Conservation (phyloP, 495 filamentous ascomycete genomes). For the Xylaria telfairii region DNA sequence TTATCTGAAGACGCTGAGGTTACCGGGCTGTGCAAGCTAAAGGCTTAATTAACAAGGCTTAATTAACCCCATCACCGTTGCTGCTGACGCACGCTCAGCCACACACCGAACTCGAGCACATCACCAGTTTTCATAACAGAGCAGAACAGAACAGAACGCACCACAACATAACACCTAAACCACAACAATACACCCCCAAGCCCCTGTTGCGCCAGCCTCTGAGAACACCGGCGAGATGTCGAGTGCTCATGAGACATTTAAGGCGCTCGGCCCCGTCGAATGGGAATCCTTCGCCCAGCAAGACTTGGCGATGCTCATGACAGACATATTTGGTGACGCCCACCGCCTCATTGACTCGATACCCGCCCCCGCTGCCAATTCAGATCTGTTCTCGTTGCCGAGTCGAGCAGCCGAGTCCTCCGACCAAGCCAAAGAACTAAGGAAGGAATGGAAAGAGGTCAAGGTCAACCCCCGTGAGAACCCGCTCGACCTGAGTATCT, state of each 20-base stretch:
- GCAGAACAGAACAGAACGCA: neutral
- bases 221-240: slow-evolving; percentile 53
- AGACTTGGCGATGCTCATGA: slow-evolving; percentile 62
- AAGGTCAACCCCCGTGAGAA: slow-evolving; percentile 75
- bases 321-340: slow-evolving; percentile 64
- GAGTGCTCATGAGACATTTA: slow-evolving; percentile 74
- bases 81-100: neutral
- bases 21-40: neutral
- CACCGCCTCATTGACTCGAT: slow-evolving; percentile 79
- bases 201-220: neutral
- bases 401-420: slow-evolving; percentile 34
- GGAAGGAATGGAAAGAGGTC: slow-evolving; percentile 85
- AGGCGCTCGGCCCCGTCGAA: slow-evolving; percentile 71
- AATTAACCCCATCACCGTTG: neutral
- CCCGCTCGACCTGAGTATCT: slow-evolving; percentile 75
- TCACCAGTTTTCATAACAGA: neutral
- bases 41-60: neutral
- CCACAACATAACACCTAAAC: neutral
- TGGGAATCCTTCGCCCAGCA: slow-evolving; percentile 67
- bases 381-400: slow-evolving; percentile 6
- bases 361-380: slow-evolving; percentile 45
- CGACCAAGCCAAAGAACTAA: slow-evolving; percentile 50
- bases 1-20: neutral
- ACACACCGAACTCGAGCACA: neutral
- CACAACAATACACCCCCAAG: neutral